Base-by-base conservation (phyloP, 164 flowering plant genomes). In the Cinnamomum micranthum region DNA sequence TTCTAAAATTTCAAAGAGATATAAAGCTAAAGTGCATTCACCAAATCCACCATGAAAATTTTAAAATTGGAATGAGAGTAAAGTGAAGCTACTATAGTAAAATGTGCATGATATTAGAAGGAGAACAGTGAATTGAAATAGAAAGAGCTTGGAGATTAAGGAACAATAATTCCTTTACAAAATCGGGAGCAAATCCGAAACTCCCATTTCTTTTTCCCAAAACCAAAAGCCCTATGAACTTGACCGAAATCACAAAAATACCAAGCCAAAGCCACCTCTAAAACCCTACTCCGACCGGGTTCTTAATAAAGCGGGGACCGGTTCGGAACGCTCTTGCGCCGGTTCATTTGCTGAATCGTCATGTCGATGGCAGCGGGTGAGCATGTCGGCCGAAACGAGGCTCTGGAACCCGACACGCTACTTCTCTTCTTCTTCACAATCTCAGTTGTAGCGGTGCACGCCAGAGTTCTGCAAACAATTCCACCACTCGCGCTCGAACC, bases 241-340 rank as follows among this genome's bases (percentile, higher is more conserved):
- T 11, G 33, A 20, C 58, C 55, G 10, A 71, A 80, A 77, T 72
- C 51, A 74, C 77, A 52, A 22, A 11, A n/a, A 67, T 68, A 62
- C 22, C 63, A 27, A 12, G 22, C 47, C 10, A 7, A 1, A 6
- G 22, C 47, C 10, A 41, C 9, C 47, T 41, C 47, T 41, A 41
- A 9, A 9, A 41, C 47, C 47, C 47, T 41, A 9, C 10, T 41
- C 11, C 47, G 47, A 41, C 23, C 20, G 4, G 17, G 50, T 50
- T 1, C 70, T 86, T 84, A 89, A 70, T 85, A 85, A 13, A 92
- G 82, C 2, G 97, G 94, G 22, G 97, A 81, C 80, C 97, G 77
- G 55, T 88, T 86, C 1, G 97, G 97, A 6, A 80, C 80, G 28
- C 87, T 81, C 86, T 92, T 91, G 60, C 97, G 81, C 76, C 94